Conservation (phyloP, 2,329 filamentous ascomycete species). For the Phaeosphaeriaceae sp. region DNA sequence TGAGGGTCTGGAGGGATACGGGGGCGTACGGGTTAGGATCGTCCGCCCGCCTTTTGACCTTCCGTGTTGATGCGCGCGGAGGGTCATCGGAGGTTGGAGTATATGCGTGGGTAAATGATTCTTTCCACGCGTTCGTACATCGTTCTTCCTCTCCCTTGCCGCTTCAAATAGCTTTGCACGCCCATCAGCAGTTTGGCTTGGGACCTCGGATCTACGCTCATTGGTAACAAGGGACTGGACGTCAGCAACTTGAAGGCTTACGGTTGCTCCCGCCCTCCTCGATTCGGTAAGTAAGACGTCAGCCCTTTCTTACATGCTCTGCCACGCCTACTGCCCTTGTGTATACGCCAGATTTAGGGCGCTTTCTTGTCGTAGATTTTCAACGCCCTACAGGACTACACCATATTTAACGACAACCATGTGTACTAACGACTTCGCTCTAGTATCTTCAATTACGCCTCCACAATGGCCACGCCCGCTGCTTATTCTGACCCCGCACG, state of each 20-base stretch:
- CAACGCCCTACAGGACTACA: background rate
- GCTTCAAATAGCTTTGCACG: background rate
- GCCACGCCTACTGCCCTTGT: background rate
- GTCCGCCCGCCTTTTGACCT: background rate
- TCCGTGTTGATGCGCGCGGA: background rate
- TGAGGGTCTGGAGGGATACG: background rate
- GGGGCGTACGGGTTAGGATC: background rate
- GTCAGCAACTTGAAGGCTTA: background rate
- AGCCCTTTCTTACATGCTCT: background rate
- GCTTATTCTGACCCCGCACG: slow-evolving; percentile 21
- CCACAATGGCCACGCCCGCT: slow-evolving; percentile 32
- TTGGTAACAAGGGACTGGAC: background rate
- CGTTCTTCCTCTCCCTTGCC: background rate
- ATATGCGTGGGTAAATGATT: background rate
- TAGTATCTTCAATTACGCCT: slow-evolving; percentile 9
- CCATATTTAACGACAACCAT: background rate
- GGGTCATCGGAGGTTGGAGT: background rate
- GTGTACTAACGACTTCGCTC: background rate
- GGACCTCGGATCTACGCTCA: background rate
- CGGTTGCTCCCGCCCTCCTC: background rate
- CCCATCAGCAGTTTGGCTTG: background rate
- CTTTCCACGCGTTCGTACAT: background rate
- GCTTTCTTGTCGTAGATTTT: background rate
- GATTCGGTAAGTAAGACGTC: background rate
- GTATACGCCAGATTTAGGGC: background rate